Conservation (phyloP, 2,329 filamentous ascomycete species). For the Hawksworthiomyces lignivorus region DNA sequence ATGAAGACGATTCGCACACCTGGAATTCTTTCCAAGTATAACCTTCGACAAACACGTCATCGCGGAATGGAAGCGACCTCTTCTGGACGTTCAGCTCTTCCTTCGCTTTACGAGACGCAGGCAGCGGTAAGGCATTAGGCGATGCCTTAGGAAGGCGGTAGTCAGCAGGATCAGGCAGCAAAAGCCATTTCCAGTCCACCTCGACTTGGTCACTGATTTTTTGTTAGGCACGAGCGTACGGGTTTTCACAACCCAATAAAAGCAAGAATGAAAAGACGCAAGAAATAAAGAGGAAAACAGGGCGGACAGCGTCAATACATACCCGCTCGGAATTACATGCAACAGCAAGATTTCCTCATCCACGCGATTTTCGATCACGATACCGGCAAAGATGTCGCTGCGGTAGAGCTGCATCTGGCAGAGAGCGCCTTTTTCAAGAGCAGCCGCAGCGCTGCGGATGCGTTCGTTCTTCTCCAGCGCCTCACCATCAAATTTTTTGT, state of each 20-base stretch:
- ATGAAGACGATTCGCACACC: constrained; percentile 39
- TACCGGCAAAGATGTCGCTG: constrained; percentile 83
- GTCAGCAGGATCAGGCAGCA: constrained; percentile 63
- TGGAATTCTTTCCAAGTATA: constrained; percentile 77
- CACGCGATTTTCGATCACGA: constrained; percentile 73
- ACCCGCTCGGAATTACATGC: constrained; percentile 79
- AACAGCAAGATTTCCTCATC: constrained; percentile 71
- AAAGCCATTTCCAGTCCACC: constrained; percentile 77
- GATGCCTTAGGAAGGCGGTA: constrained; percentile 69
- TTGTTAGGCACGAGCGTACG: constrained; percentile 29
- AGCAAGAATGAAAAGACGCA: constrained; percentile 31
- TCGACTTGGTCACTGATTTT: constrained; percentile 59
- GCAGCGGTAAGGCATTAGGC: constrained; percentile 62
- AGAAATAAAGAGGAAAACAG: not conserved
- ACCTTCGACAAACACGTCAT: constrained; percentile 59
- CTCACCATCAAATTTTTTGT: constrained; percentile 64
- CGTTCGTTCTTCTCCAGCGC: constrained; percentile 62
- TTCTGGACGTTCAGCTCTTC: constrained; percentile 63
- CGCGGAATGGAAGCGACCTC: constrained; percentile 53
- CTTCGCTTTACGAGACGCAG: constrained; percentile 52
- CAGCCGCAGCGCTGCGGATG: constrained; percentile 59
- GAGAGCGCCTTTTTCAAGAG: constrained; percentile 63
- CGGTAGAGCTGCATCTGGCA: constrained; percentile 80
- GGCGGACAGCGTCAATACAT: constrained; percentile 29
- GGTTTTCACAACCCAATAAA: constrained; percentile 5